phyloP scores from a whole-genome alignment of 352 stramenopile genomes.

The Thalassiosira livingstoniorum region DNA sequence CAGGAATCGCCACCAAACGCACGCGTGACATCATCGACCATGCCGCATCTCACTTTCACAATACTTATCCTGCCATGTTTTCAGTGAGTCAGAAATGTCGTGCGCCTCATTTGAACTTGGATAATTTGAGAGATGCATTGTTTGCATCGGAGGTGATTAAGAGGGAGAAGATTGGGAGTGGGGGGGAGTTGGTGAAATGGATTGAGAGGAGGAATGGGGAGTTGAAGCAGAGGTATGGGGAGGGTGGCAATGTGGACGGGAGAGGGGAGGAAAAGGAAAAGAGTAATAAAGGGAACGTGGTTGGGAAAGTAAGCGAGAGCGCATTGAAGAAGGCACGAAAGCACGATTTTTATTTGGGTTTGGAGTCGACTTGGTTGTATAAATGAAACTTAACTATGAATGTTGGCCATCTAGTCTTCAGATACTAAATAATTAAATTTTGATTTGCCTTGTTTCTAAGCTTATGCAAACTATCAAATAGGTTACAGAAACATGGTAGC shows the following conservation, averaged over 20 bases:
- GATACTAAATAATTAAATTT: background rate
- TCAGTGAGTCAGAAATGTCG: constrained; percentile 68
- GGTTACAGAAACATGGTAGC: too few species aligned
- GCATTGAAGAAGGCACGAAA: constrained; percentile 77
- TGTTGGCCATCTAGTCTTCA: background rate
- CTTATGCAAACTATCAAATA: too few species aligned
- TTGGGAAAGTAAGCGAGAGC: constrained; percentile 32
- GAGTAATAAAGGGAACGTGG: constrained; percentile 6
- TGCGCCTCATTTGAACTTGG: constrained; percentile 82
- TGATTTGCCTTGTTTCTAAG: too few species aligned
- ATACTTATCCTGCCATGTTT: constrained; percentile 79
- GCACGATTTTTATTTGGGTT: constrained; percentile 79
- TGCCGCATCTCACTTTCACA: constrained; percentile 61
- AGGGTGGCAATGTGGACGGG: constrained; percentile 2
- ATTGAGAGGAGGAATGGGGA: constrained; percentile 71
- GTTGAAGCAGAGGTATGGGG: constrained; percentile 42
- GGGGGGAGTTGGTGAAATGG: constrained; percentile 67
- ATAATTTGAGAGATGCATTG: constrained; percentile 82
- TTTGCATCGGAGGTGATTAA: constrained; percentile 74
- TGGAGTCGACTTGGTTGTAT: constrained; percentile 78
- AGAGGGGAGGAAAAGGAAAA: background rate
- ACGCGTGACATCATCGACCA: constrained; percentile 69
- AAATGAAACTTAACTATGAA: constrained; percentile 51
- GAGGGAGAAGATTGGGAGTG: constrained; percentile 63
- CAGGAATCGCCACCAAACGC: constrained; percentile 60